A percentile compares a stretch with the other conserved stretches of the same genome.
phyloP scores from a whole-genome alignment of 106 monocot genomes.

The Acorus gramineus region DNA sequence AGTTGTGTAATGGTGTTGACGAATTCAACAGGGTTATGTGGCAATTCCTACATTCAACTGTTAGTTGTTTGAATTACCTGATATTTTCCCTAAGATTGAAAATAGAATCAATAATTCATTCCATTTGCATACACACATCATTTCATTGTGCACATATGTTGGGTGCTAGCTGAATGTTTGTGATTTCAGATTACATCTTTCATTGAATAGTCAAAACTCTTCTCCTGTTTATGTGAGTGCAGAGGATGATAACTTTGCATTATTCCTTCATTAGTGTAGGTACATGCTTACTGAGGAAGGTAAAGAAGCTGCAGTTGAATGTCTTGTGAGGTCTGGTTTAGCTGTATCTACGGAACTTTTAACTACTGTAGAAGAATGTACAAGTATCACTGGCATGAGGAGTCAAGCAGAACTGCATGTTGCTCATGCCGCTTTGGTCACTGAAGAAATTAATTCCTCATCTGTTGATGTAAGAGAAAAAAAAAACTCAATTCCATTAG shows the following conservation, averaged over 20 bases:
- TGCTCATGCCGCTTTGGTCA: slow-evolving; percentile 10
- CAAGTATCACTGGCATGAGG: slow-evolving; percentile 7
- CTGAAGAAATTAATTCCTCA: slow-evolving; percentile 2
- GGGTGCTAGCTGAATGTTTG: too few species aligned
- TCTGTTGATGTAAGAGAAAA: slow-evolving; percentile 12
- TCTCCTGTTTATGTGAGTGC: not conserved
- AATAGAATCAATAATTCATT: too few species aligned
- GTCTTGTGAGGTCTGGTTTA: slow-evolving; percentile 70
- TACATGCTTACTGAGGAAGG: slow-evolving; percentile 96
- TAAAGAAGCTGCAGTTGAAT: slow-evolving; percentile 58
- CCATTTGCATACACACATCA: too few species aligned
- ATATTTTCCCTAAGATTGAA: too few species aligned
- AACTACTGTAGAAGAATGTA: slow-evolving; percentile 10
- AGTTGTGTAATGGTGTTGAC: too few species aligned
- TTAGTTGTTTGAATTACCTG: too few species aligned
- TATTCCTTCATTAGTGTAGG: slow-evolving; percentile 21
- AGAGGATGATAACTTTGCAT: not conserved
- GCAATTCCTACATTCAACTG: too few species aligned
- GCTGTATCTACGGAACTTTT: slow-evolving; percentile 18
- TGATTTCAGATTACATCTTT: too few species aligned
- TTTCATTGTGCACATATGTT: too few species aligned
- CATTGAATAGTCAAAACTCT: not conserved
- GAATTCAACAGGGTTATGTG: too few species aligned
- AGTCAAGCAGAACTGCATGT: slow-evolving; percentile 12
- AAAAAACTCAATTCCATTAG: slow-evolving; percentile 6